Evolutionary conservation across 2,329 filamentous ascomycete genomes (phyloP), one percentile per base, ranked within the genome.

Genomic region (Neonectria coccinea): DNA sequence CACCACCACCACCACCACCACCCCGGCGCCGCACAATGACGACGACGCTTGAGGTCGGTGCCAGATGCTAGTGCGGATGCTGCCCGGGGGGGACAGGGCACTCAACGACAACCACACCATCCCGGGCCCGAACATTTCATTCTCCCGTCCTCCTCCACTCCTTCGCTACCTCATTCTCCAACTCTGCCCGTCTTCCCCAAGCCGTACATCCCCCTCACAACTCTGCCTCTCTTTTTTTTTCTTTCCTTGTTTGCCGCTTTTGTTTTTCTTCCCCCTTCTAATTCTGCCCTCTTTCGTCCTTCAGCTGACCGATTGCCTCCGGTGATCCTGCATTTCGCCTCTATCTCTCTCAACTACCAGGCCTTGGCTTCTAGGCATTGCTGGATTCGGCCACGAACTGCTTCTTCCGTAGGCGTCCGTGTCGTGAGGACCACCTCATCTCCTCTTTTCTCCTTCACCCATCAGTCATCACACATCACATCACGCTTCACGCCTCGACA

Each of bases 21-120:
- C 60, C 64, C 60, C 47, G 56, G 50, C 66, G 60, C 64, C 65
- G 61, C 64, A 57, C 54, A 67, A 67, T 72, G 66, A 66, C 66
- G 59, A 69, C 63, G 67, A 62, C 67, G 51, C 48, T 48, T 54
- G 42, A 41, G 36, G 31, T 39, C 31, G 47, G 53, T 39, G 52
- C 56, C 42, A 57, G 57, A 64, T 64, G 61, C 51, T 64, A 59
- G 51, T 47, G 61, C 61, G 31, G 39, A 54, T 55, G 61, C 31
- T 33, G 31, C 31, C 31, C 31, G 31, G 10, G 8, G 7, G 29
- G 31, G 31, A 25, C 25, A 25, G 25, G 41, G 25, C 56, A 33
- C 50, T 64, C 42, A 50, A 45, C 56, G 57, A 53, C 54, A 41
- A 64, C 61, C 61, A 51, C 61, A 64, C 61, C 61, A 64, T 58